Evolutionary conservation across 768 basidiomycete species (phyloP), one percentile per base, ranked within the genome.

Genomic region (Trametes villosa): DNA sequence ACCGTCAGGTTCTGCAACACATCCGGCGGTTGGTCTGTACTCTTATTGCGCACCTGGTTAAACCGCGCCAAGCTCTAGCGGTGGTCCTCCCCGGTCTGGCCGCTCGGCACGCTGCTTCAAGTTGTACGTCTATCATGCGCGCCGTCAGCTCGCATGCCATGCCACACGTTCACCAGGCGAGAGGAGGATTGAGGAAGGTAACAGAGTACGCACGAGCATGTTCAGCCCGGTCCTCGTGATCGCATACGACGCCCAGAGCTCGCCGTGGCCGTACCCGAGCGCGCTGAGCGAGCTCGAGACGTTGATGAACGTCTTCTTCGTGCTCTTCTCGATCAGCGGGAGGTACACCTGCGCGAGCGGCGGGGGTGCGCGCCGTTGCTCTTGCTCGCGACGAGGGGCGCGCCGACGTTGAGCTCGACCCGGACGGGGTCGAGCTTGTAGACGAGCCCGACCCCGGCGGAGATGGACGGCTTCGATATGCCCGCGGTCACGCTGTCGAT

Each of bases 51-150:
- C 72, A 96, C 94, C 80, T 89, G 71, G 73, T 84, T 82, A 76
- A 97, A 97, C 66, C 77, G 81, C 44, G 77, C 71, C 38, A 96
- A 75, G 71, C 88, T 79, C 96, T 95, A 98, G 1, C 87, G 82
- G 70, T 94, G 81, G 71, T 95, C 92, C 70, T 95, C 91, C 50
- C 80, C 85, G 1, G 93, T 88, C 67, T 89, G 86, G 68, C 96
- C 89, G 0, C 96, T 95, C 2, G 96, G 96, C 69, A 86, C 97
- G 63, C 97, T 91, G 12, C 92, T 89, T 67, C 88, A 94, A 0
- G 94, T 89, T 65, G 47, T 12, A 97, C 88, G 76, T 96, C 75
- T 0, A 86, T 83, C 33, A 91, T 83, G 7, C 85, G 82, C 70
- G 94, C 92, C 42, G 86, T 82, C 42, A 82, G 79, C 24, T 93